These are phyloP conservation scores for Lactarius quietus DNA, from an alignment of 768 basidiomycete genomes.

Conservation along the genomic window DNA sequence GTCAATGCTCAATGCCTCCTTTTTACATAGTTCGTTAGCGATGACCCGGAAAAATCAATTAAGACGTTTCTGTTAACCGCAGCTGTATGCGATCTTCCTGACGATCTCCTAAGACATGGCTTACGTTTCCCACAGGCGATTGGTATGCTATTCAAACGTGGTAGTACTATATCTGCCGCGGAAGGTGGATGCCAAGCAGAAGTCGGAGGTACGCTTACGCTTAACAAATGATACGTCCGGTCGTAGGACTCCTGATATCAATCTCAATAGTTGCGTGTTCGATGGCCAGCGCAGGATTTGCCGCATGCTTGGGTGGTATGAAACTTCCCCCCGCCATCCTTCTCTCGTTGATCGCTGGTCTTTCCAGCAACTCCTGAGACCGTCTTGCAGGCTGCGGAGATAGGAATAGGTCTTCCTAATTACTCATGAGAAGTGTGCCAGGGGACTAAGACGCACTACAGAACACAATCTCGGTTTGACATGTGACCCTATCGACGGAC, in stretches of 20 bases:
- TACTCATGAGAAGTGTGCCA: background rate
- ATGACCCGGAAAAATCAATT: conserved; percentile 85
- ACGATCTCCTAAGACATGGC: conserved; percentile 11
- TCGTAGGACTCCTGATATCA: background rate
- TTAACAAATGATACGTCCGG: background rate
- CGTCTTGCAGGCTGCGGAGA: conserved; percentile 85
- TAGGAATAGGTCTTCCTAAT: conserved; percentile 67
- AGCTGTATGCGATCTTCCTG: conserved; percentile 49
- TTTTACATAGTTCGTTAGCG: conserved; percentile 67
- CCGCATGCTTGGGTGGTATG: conserved; percentile 89
- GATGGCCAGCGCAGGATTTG: conserved; percentile 93
- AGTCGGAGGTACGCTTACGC: conserved; percentile 71
- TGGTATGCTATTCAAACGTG: conserved; percentile 95
- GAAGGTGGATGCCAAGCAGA: conserved; percentile 96
- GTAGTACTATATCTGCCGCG: conserved; percentile 94
- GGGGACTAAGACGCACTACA: conserved; percentile 30
- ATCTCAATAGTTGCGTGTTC: conserved; percentile 72
- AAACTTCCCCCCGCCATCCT: conserved; percentile 11
- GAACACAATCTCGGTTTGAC: conserved; percentile 88
- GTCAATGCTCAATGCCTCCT: conserved; percentile 3
- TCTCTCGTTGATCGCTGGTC: background rate
- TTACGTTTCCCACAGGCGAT: conserved; percentile 51
- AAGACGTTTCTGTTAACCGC: conserved; percentile 90
- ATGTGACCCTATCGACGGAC: conserved; percentile 90
- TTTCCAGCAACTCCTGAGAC: conserved; percentile 71